Evolutionary conservation across 2,329 filamentous ascomycete species (phyloP).

Genomic region (Zasmidium cellare): DNA sequence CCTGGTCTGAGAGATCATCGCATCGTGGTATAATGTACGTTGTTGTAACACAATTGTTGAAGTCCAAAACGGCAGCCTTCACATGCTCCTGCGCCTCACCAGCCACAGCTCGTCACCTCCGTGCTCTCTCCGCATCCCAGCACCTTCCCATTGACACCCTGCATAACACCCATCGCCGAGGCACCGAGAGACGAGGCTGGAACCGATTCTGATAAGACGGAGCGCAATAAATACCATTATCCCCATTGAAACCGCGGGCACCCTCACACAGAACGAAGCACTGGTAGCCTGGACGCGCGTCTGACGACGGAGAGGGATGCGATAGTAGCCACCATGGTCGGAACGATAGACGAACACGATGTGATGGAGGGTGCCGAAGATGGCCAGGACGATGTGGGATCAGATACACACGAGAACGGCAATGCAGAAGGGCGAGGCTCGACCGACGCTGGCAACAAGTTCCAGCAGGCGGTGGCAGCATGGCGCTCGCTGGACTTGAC

Average conservation of each 20-base stretch:
- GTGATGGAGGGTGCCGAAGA: conserved; percentile 35
- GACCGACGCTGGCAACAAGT: conserved; percentile 76
- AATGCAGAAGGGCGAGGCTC: conserved; percentile 4
- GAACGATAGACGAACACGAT: conserved; percentile 21
- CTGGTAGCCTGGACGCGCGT: not conserved
- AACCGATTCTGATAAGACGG: not conserved
- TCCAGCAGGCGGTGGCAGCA: conserved; percentile 91
- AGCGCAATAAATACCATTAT: not conserved
- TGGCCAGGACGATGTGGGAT: conserved; percentile 8
- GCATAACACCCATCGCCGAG: conserved; percentile 1
- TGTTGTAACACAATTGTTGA: not conserved
- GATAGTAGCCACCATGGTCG: conserved; percentile 18
- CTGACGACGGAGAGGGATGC: conserved; percentile 1
- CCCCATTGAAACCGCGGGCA: not conserved
- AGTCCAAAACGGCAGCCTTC: not conserved
- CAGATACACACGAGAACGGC: conserved; percentile 8
- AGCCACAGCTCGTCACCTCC: conserved; percentile 1
- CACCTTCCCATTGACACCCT: not conserved
- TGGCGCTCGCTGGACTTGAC: conserved; percentile 94
- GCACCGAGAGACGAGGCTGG: not conserved
- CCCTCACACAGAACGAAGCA: not conserved
- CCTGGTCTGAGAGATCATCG: conserved; percentile 15
- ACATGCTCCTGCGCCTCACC: conserved; percentile 1
- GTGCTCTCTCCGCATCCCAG: conserved; percentile 2
- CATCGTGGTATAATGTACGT: conserved; percentile 8